A percentile compares a stretch with the other conserved stretches of the same genome.
These are phyloP conservation scores for Euclidium syriacum DNA, from an alignment of 345 rosid species.

Conservation along the genomic window DNA sequence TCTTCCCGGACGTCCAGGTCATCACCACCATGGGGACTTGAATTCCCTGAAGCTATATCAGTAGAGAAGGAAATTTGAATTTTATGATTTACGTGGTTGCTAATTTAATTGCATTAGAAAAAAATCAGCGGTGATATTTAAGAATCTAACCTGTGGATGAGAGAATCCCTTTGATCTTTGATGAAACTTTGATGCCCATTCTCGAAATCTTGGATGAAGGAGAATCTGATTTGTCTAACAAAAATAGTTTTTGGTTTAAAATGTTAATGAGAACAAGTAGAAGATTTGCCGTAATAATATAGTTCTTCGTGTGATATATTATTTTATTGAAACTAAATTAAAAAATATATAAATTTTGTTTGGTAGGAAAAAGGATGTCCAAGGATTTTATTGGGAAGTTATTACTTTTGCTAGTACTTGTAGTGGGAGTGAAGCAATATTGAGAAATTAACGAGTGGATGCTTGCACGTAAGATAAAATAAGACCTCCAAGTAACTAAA, in stretches of 20 bases:
- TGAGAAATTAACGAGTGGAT: not conserved
- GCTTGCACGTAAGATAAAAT: constrained; percentile 20
- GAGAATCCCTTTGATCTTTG: constrained; percentile 26
- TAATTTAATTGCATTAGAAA: not conserved
- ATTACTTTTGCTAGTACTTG: constrained; percentile 22
- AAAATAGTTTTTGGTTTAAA: not conserved
- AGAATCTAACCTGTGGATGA: constrained; percentile 16
- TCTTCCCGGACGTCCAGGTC: constrained; percentile 65
- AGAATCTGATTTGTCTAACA: not conserved
- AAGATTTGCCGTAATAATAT: not conserved
- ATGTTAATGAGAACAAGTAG: not conserved
- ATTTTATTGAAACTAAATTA: not conserved
- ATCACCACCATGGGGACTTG: not conserved
- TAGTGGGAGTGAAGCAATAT: constrained; percentile 25
- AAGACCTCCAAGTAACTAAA: not conserved
- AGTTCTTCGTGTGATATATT: not conserved
- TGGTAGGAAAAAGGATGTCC: not conserved
- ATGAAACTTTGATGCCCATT: constrained; percentile 26
- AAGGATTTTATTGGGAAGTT: constrained; percentile 13
- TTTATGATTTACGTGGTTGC: no score
- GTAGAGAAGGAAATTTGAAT: not conserved
- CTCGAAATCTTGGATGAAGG: not conserved
- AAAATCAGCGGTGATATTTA: not conserved
- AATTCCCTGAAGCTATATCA: constrained; percentile 20
- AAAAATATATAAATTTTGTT: not conserved